Base-by-base conservation (phyloP, 2,329 filamentous ascomycete genomes). In the Nothomitra cinnamomea region DNA sequence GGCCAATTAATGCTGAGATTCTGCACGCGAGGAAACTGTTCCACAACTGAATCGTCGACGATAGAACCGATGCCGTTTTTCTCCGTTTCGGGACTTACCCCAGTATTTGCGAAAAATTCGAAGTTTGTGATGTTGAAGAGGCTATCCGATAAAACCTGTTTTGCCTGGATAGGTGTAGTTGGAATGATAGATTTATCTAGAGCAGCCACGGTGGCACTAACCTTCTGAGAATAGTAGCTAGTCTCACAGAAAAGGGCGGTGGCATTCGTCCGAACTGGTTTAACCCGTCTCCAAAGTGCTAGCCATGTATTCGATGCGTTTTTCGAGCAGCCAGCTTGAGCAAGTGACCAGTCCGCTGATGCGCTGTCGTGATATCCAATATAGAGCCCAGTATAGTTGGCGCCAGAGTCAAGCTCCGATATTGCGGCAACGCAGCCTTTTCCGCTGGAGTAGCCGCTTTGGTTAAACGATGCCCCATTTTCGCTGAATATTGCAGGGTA, bases 171-270 rank as follows among this genome's bases (percentile, higher is more conserved):
- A 3, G 51, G 8, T 63, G 58, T 2, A 56, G 60, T 35, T 2
- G 52, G 47, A 12, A 63, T 7, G 2, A 68, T 59, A 1, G 57
- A 43, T 6, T 57, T 54, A 5, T 55, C 53, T 0, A 62, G 60
- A 3, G 58, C 54, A 3, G 61, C 56, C 1, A 79, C 63, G 0
- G 65, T 71, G 0, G 72, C 70, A 0, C 62, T 59, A 0, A 75
- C 72, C 0, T 63, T 12, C 40, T 76, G 72, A n/a, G 66, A 63
- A 50, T 67, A 71, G 54, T 78, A 80, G 0, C 35, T 57, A 0
- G 72, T 55, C 21, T 69, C 60, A 49, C 74, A 77, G 49, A 69
- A 77, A 0, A 70, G 21, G 0, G 66, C 65, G 0, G 67, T 71
- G 0, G 67, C 54, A 12, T 61, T 55, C 5, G 54, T 54, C 15